Conservation (phyloP, 257 asterid genomes). For the Schizonepeta tenuifolia region DNA sequence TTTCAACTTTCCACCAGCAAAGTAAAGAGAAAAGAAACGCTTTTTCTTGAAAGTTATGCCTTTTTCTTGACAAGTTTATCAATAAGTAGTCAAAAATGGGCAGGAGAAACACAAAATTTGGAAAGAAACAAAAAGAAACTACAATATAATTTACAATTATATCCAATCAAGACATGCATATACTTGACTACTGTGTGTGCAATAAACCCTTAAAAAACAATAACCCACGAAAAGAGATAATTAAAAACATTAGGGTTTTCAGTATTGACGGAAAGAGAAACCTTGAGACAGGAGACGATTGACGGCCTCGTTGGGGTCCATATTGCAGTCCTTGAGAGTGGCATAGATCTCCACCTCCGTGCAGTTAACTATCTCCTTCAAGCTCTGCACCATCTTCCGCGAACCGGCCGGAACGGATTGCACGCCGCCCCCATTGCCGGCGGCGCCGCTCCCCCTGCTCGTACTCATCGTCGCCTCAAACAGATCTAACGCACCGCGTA, state of each 20-base stretch:
- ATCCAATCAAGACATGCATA: slow-evolving; percentile 20
- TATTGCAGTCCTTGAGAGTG: slow-evolving; percentile 90
- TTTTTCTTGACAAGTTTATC: neutral
- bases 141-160: neutral
- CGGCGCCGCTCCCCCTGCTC: slow-evolving; percentile 53
- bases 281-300: slow-evolving; percentile 92
- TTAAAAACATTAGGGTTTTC: slow-evolving; percentile 25
- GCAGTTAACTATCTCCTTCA: slow-evolving; percentile 88
- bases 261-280: slow-evolving; percentile 20
- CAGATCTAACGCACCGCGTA: slow-evolving; percentile 46
- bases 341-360: slow-evolving; percentile 96
- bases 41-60: slow-evolving; percentile 10
- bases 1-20: slow-evolving; percentile 6
- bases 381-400: slow-evolving; percentile 80
- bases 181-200: neutral
- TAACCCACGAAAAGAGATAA: neutral
- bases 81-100: neutral
- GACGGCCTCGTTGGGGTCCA: slow-evolving; percentile 98
- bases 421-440: slow-evolving; percentile 44
- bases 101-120: neutral
- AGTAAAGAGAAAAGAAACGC: neutral
- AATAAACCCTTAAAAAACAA: neutral
- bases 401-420: slow-evolving; percentile 79
- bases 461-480: slow-evolving; percentile 48
- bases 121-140: neutral